Conservation (phyloP, 495 filamentous ascomycete species). For the Aspergillus ellipticus region DNA sequence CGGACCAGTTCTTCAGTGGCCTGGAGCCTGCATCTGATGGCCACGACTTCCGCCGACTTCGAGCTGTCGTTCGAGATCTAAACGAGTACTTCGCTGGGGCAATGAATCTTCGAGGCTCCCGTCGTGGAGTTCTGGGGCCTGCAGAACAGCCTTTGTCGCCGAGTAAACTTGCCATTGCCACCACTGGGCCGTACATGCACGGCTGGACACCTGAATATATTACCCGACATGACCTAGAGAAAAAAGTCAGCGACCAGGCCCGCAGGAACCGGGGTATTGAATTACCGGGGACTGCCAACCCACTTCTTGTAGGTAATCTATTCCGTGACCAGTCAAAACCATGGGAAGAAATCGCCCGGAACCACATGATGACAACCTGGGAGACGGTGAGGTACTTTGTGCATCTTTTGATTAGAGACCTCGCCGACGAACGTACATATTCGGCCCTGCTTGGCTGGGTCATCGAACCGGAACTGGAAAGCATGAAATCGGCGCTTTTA, state of each 20-base stretch:
- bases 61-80: slow-evolving; percentile 56
- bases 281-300: slow-evolving; percentile 44
- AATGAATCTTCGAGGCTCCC: slow-evolving; percentile 43
- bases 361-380: slow-evolving; percentile 22
- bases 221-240: slow-evolving; percentile 12
- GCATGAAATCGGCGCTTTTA: slow-evolving; percentile 28
- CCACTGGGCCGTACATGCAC: slow-evolving; percentile 13
- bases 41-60: slow-evolving; percentile 45
- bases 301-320: slow-evolving; percentile 36
- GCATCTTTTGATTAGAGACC: slow-evolving; percentile 20
- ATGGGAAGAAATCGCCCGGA: slow-evolving; percentile 30
- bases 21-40: slow-evolving; percentile 2
- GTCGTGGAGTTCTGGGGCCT: slow-evolving; percentile 12
- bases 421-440: slow-evolving; percentile 30
- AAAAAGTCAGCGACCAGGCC: slow-evolving; percentile 13
- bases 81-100: slow-evolving; percentile 53
- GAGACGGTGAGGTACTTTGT: slow-evolving; percentile 26
- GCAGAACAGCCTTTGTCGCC: background rate
- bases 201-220: slow-evolving; percentile 14
- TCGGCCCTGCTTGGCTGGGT: slow-evolving; percentile 21
- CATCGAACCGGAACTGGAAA: slow-evolving; percentile 23
- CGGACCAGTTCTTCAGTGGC: slow-evolving; percentile 52
- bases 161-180: slow-evolving; percentile 6
- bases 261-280: slow-evolving; percentile 35
- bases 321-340: slow-evolving; percentile 42